These are phyloP conservation scores for Coleophoma cylindrospora DNA, from an alignment of 2,329 filamentous ascomycete genomes.

Conservation along the genomic window DNA sequence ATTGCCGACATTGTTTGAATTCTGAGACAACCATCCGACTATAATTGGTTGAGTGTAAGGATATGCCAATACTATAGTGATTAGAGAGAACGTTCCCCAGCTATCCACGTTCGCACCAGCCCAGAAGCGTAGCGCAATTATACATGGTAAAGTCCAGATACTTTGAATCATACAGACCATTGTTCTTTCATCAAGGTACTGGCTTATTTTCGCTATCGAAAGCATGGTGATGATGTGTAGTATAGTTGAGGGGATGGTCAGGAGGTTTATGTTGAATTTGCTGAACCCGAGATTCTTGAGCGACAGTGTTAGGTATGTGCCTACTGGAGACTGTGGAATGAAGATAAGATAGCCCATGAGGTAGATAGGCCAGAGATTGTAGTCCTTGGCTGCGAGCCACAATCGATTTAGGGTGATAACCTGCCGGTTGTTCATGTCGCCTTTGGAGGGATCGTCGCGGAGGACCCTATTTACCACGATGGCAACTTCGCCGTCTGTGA, in stretches of 20 bases:
- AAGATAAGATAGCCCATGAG: constrained; percentile 40
- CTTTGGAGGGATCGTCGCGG: constrained; percentile 43
- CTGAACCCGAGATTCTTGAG: constrained; percentile 24
- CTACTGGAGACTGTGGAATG: constrained; percentile 41
- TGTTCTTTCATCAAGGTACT: constrained; percentile 29
- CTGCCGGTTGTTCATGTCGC: constrained; percentile 54
- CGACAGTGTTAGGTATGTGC: constrained; percentile 47
- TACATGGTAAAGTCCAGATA: constrained; percentile 33
- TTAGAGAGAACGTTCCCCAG: constrained; percentile 32
- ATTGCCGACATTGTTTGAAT: constrained; percentile 57
- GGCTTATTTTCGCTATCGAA: constrained; percentile 37
- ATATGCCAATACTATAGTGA: constrained; percentile 22
- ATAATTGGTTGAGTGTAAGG: constrained; percentile 24
- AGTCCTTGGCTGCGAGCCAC: constrained; percentile 41
- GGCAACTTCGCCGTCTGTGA: constrained; percentile 56
- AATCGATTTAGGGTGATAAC: constrained; percentile 38
- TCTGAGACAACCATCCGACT: constrained; percentile 43
- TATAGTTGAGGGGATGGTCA: constrained; percentile 36
- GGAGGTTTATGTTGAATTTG: constrained; percentile 35
- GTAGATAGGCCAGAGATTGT: constrained; percentile 47
- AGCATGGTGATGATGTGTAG: constrained; percentile 35
- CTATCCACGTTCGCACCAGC: constrained; percentile 15
- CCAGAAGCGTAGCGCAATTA: constrained; percentile 26
- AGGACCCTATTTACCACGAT: constrained; percentile 60
- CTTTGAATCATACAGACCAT: constrained; percentile 23